Percentiles rank a stretch among this genome's conserved stretches.
These are phyloP conservation scores for Cryptomeria japonica DNA, from an alignment of 75 land plant species.

Conservation along the genomic window DNA sequence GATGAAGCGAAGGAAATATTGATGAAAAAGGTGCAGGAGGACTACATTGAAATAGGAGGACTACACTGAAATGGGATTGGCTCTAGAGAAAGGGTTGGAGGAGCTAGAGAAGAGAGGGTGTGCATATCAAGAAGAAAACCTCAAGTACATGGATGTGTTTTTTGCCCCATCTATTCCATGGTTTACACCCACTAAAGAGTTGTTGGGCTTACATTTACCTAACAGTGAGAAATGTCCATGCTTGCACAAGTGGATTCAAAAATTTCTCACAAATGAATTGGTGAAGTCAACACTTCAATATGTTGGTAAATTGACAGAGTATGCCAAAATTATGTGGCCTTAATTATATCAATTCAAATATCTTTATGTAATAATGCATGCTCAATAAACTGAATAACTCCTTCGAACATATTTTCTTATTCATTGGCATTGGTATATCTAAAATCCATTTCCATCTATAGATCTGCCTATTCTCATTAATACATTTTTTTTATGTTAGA, in stretches of 20 bases:
- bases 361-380: too few relatives aligned
- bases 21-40: not conserved
- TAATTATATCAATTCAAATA: too few relatives aligned
- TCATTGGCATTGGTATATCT: too few relatives aligned
- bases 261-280: not conserved
- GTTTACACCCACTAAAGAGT: not conserved
- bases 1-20: not conserved
- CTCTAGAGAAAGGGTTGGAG: not conserved
- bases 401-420: too few relatives aligned
- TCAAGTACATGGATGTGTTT: conserved; percentile 2
- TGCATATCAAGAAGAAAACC: not conserved
- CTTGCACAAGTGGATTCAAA: not conserved
- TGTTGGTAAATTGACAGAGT: not conserved
- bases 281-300: not conserved
- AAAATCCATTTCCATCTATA: too few relatives aligned
- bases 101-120: conserved; percentile 1
- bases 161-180: not conserved
- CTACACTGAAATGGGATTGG: not conserved
- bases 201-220: not conserved
- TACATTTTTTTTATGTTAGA: too few relatives aligned
- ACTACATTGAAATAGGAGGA: too few relatives aligned
- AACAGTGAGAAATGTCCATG: not conserved
- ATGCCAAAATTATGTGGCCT: not conserved
- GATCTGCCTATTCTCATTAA: too few relatives aligned
- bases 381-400: too few relatives aligned